Conservation (phyloP, 1,139 yeast species). For the Candida sp. region DNA sequence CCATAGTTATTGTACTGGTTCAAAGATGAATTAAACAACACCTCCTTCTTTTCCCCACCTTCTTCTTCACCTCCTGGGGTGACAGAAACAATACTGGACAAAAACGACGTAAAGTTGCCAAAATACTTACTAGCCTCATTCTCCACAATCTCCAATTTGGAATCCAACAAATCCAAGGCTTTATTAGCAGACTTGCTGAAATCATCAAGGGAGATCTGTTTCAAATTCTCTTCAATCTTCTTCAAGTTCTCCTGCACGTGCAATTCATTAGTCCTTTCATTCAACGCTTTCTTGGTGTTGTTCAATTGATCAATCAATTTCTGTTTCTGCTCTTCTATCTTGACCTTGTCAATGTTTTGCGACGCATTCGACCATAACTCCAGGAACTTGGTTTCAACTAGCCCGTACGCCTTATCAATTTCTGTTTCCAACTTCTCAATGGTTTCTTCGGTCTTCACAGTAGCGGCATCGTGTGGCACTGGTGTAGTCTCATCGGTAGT, state of each 20-base stretch:
- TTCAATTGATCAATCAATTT: conserved; percentile 38
- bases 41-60: conserved; percentile 19
- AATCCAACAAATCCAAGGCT: conserved; percentile 69
- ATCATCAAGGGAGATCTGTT: conserved; percentile 19
- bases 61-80: conserved; percentile 17
- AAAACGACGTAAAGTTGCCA: conserved; percentile 58
- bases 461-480: conserved; percentile 3
- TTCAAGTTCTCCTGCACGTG: conserved; percentile 28
- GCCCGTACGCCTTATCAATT: conserved; percentile 55
- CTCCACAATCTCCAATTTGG: conserved; percentile 70
- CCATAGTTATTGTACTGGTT: conserved; percentile 38
- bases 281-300: conserved; percentile 30
- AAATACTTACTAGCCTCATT: conserved; percentile 65
- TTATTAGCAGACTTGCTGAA: conserved; percentile 48
- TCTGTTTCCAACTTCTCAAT: conserved; percentile 55
- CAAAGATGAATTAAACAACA: conserved; percentile 23
- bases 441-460: conserved; percentile 45
- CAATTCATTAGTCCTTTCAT: conserved; percentile 20
- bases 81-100: conserved; percentile 55
- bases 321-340: conserved; percentile 46
- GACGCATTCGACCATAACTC: conserved; percentile 41
- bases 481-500: background rate
- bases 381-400: conserved; percentile 46
- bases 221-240: conserved; percentile 36
- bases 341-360: conserved; percentile 38